Base-by-base conservation (phyloP, 2,329 filamentous ascomycete species). In the Shiraia sp. region DNA sequence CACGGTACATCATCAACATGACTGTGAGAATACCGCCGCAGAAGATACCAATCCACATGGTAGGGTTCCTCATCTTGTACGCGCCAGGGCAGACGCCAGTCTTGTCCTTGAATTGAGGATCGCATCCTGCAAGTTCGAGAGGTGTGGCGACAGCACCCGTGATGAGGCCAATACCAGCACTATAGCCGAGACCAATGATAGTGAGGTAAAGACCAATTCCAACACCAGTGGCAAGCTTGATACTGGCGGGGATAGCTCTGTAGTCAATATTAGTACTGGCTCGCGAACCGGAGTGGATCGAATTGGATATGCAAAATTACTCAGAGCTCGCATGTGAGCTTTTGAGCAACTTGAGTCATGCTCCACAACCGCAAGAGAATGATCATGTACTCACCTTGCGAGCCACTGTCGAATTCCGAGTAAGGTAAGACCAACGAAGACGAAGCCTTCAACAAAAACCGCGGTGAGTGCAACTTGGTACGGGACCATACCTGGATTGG, bases 31-130 rank as follows among this genome's bases (percentile, higher is more conserved):
- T 79, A 46, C 89, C 88, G 30, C 89, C 88, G 55, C 86, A 88
- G 75, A 95, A 93, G 57, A 95, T 90, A 26, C 89, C 90, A 36
- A 95, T 78, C 90, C 90, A 95, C 80, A 95, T 82, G 16, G 85
- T 82, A 1, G 89, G 87, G 59, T 80, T 88, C 47, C 88, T 82
- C 88, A 95, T 92, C 77, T 90, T 90, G 40, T 80, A 75, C 14
- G 75, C 73, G 35, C 74, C 72, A 0, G 80, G 79, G 65, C 88
- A 93, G 6, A 81, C 58, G 8, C 85, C 72, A 41, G 55, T 57
- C 12, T 50, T 36, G 55, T 69, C 49, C 44, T 59, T 47, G 45
- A 55, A 76, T 32, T 84, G 76, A 0, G 75, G 59, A 0, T 80
- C 76, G 55, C 90, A 95, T 17, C 89, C 90, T 1, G 86, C 89